phyloP scores from a whole-genome alignment of 441 rosid species.

The Mallotus japonicus region DNA sequence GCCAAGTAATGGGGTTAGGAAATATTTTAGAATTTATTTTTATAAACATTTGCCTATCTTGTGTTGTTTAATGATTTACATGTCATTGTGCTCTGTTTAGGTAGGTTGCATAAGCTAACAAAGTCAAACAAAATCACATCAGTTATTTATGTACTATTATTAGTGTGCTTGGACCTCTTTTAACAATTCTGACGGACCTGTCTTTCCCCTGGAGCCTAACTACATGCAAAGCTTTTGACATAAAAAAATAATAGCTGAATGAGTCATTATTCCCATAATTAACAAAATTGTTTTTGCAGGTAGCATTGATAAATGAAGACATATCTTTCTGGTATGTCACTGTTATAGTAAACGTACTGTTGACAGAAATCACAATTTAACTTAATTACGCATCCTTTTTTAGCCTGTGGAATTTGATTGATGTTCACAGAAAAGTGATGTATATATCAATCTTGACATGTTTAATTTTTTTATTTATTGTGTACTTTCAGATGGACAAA shows the following conservation, averaged over 20 bases:
- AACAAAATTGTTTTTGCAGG: constrained; percentile 29
- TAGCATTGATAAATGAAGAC: constrained; percentile 25
- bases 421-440: not conserved
- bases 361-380: constrained; percentile 5
- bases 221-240: not conserved
- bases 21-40: not conserved
- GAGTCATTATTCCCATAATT: constrained; percentile 5
- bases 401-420: not conserved
- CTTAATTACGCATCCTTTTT: not conserved
- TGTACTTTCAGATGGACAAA: constrained; percentile 55
- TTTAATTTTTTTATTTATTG: too few relatives aligned
- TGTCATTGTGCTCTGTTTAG: not conserved
- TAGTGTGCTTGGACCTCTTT: not conserved
- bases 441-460: not conserved
- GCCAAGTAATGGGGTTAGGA: not conserved
- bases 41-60: not conserved
- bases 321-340: constrained; percentile 28
- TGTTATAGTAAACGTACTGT: constrained; percentile 5
- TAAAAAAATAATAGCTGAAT: not conserved
- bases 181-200: not conserved
- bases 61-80: not conserved
- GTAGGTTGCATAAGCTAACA: not conserved
- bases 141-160: not conserved
- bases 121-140: constrained; percentile 6
- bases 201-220: not conserved